Evolutionary conservation across 345 rosid genomes (phyloP), one percentile per base, ranked within the genome.

Genomic region (Populus alba): DNA sequence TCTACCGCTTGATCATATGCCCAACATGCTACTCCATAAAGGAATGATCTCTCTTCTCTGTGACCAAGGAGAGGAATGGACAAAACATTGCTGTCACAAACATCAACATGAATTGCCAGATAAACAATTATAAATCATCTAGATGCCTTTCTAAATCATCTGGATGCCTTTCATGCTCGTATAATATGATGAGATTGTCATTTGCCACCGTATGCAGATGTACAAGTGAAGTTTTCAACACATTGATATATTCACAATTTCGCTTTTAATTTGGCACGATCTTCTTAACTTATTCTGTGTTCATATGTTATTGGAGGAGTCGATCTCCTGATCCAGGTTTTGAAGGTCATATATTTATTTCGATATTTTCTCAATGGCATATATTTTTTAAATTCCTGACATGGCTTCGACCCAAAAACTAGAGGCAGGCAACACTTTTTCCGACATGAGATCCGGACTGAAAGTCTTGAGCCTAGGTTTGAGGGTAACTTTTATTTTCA

Each of bases 141-240:
- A 27, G 17, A 7, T 18, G 11, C 10, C 27, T 25, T 51, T 59
- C 51, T 12, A 13, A 15, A 45, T 8, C 31, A 37, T 25, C 55
- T 47, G 16, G 17, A 7, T 18, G 11, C 10, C 20, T 16, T 15
- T 23, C 11, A 7, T n/a, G 18, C 2, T 11, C 45, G 7, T 8
- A 25, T 7, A 20, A 5, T 73, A 41, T 29, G 25, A 35, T 55
- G 22, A 20, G 37, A 73, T 37, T 72, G 78, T 83, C 80, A 29
- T 70, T 33, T 79, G 33, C 72, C 72, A 7, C 3, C 18, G 37
- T 74, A 65, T 47, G 3, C 77, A 12, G 2, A 57, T 78, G 67
- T 25, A 18, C 65, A 37, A 35, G 33, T 82, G 74, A 75, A 76
- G 45, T 68, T 67, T 43, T 72, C 62, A 62, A 51, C 77, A 6